Base-by-base conservation (phyloP, 805 yeast genomes). In the Kodamaea kaohsiungensis region DNA sequence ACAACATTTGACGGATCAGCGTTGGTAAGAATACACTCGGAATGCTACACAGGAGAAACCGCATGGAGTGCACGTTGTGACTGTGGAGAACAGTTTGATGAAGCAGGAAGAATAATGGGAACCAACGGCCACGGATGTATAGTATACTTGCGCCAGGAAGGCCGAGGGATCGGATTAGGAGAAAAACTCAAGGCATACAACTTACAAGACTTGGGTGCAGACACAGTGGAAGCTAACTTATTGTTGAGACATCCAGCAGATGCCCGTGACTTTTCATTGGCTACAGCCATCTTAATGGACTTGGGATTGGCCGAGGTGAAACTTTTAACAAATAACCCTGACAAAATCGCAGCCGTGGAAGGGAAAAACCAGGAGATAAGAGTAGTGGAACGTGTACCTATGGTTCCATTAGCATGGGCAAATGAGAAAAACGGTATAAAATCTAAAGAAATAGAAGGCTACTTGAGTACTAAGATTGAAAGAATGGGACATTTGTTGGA, bases 31-130 rank as follows among this genome's bases (percentile, higher is more conserved):
- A 91, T 95, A 60, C 99, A 95, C 67, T 88, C 96, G 2, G 99
- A 95, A 68, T 95, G 99, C 71, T 95, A 93, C 74, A 95, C 99
- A 0, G 99, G 99, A 2, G 99, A 95, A 67, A 95, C 98, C 1
- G 98, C 98, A 8, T 95, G 99, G 99, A 85, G 93, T 55, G 98
- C 99, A 0, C 81, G 99, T 53, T 95, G 99, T 71, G 99, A 95
- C 71, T 95, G 99, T 73, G 99, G 99, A 17, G 99, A 95, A 71
- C 99, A 95, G 75, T 89, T 95, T 64, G 98, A 95, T 70, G 97
- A 96, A 71, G 98, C 98, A 1, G 99, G 98, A 7, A 80, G 96
- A 58, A 70, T 91, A 43, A 95, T 95, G 93, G 96, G 96, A 6
- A 75, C 80, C 54, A 80, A 79, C 48, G 97, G 97, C 15, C 88